Percentiles rank a stretch among this genome's conserved stretches.
These are phyloP conservation scores for Agaricus subrufescens DNA, from an alignment of 768 basidiomycete genomes.

Conservation along the genomic window DNA sequence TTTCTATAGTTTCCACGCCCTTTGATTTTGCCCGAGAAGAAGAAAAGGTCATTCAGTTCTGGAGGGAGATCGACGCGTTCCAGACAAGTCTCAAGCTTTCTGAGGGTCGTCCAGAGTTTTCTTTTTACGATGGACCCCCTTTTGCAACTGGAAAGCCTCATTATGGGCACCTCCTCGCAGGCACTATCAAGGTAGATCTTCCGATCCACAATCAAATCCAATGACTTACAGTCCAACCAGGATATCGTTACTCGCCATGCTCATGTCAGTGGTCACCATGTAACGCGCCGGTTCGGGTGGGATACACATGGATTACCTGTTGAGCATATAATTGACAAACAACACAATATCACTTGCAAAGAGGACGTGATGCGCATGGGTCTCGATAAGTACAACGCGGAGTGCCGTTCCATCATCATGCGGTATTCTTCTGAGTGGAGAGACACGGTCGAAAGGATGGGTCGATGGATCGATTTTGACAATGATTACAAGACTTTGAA, in stretches of 20 bases:
- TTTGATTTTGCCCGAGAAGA: conserved; percentile 90
- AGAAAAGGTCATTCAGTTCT: conserved; percentile 84
- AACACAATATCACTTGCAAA: conserved; percentile 84
- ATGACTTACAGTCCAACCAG: conserved; percentile 33
- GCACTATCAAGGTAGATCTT: conserved; percentile 79
- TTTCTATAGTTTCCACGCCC: conserved; percentile 53
- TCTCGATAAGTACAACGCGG: conserved; percentile 95
- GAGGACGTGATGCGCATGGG: conserved; percentile 94
- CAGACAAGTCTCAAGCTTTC: conserved; percentile 90
- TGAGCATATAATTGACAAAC: conserved; percentile 99
- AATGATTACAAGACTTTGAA: conserved; percentile 99
- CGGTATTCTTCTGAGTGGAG: conserved; percentile 95
- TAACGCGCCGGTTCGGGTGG: conserved; percentile 95
- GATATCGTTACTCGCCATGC: conserved; percentile 98
- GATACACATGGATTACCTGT: conserved; percentile 98
- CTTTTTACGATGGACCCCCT: conserved; percentile 97
- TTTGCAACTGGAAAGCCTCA: conserved; percentile 97
- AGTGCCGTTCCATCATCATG: conserved; percentile 97
- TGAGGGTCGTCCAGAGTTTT: conserved; percentile 83
- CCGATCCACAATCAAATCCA: background rate
- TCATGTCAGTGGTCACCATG: conserved; percentile 88
- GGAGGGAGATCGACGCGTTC: conserved; percentile 98
- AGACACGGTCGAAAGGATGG: conserved; percentile 93
- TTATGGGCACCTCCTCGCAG: conserved; percentile 91
- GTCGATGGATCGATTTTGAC: conserved; percentile 99